A percentile compares a stretch with the other conserved stretches of the same genome.
These are phyloP conservation scores for Typha latifolia DNA, from an alignment of 176 grass and related monocot species.

Conservation along the genomic window DNA sequence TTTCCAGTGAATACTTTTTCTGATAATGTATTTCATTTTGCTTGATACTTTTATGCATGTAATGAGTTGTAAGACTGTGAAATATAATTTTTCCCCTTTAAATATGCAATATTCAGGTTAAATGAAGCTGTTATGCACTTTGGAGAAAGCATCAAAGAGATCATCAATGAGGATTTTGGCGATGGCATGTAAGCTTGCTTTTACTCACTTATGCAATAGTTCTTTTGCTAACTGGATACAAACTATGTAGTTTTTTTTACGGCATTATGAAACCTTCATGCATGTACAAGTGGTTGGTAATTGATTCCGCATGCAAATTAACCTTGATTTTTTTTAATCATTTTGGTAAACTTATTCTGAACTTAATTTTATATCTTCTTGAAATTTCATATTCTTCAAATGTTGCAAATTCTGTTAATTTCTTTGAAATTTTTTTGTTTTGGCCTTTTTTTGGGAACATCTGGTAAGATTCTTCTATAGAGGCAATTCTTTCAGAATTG, in stretches of 20 bases:
- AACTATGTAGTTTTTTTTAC: background rate
- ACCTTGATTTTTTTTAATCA: background rate
- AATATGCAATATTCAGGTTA: conserved; percentile 39
- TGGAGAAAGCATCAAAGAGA: conserved; percentile 98
- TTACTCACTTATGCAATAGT: conserved; percentile 10
- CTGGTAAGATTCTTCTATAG: too few species aligned
- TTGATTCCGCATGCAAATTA: background rate
- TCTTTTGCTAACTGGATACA: background rate
- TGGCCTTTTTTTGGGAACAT: too few species aligned
- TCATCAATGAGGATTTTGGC: conserved; percentile 94
- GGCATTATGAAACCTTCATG: background rate
- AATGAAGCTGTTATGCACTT: conserved; percentile 99
- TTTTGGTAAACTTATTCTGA: background rate
- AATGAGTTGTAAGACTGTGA: background rate
- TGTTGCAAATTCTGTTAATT: too few species aligned
- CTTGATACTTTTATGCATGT: background rate
- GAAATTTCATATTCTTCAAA: too few species aligned
- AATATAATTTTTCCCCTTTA: background rate
- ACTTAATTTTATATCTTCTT: background rate
- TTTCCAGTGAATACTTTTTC: background rate
- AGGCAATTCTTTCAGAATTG: too few species aligned
- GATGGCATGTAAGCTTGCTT: conserved; percentile 82
- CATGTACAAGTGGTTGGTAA: background rate
- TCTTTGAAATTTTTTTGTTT: too few species aligned
- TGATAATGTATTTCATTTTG: background rate